These are phyloP conservation scores for Cystobasidium tubakii DNA, from an alignment of 768 basidiomycete genomes.

Conservation along the genomic window DNA sequence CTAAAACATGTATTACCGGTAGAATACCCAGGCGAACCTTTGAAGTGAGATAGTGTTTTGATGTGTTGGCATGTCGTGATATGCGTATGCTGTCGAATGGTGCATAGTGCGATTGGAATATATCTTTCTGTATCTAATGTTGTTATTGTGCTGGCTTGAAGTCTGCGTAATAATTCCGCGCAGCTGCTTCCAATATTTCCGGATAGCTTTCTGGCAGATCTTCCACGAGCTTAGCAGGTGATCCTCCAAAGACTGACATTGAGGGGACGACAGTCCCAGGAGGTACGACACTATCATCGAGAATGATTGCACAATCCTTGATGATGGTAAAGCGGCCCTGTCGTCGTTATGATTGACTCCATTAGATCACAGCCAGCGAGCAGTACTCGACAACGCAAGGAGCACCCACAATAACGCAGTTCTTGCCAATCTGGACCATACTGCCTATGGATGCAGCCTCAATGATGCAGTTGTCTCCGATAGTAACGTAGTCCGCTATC, in stretches of 20 bases:
- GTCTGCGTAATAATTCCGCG: constrained; percentile 1
- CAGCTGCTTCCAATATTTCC: constrained; percentile 3
- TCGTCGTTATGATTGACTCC: no score
- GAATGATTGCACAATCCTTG: constrained; percentile 86
- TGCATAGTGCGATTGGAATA: not conserved
- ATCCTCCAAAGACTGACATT: constrained; percentile 74
- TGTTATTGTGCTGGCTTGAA: not conserved
- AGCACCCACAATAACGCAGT: constrained; percentile 76
- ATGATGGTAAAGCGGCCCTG: constrained; percentile 96
- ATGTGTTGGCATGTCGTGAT: no score
- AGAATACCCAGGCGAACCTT: no score
- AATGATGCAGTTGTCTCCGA: constrained; percentile 78
- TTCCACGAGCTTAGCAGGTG: constrained; percentile 61
- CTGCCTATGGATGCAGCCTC: constrained; percentile 94
- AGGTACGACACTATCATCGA: constrained; percentile 81
- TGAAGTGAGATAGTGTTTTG: no score
- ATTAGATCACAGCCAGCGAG: no score
- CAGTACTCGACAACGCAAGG: no score
- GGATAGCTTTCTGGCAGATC: constrained; percentile 33
- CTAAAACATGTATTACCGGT: not conserved
- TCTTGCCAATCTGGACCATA: constrained; percentile 88
- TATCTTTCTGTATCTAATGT: not conserved
- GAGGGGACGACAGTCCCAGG: constrained; percentile 90
- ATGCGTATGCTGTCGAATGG: not conserved
- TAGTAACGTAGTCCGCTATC: constrained; percentile 88